Evolutionary conservation across 495 filamentous ascomycete species (phyloP).

Genomic region (Hypoxylon perforatum): DNA sequence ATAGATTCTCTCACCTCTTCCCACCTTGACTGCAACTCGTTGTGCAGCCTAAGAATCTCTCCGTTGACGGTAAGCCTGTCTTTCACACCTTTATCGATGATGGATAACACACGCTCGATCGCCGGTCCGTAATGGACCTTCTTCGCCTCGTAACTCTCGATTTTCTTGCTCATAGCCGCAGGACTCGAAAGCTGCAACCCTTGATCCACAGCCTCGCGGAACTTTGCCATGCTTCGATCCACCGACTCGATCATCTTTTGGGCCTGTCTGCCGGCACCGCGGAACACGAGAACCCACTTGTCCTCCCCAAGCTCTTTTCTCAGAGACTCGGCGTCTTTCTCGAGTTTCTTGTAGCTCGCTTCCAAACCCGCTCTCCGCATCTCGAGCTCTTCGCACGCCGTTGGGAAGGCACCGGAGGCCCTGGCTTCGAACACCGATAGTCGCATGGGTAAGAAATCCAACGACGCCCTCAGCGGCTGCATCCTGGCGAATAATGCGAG

Average conservation of each 20-base stretch:
- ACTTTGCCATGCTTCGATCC: constrained; percentile 81
- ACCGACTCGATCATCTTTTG: constrained; percentile 95
- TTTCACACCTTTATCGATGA: constrained; percentile 92
- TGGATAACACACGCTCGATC: constrained; percentile 86
- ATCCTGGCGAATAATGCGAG: constrained; percentile 91
- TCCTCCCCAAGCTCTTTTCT: constrained; percentile 92
- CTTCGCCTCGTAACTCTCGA: constrained; percentile 95
- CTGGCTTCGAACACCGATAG: constrained; percentile 83
- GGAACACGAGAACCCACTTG: constrained; percentile 93
- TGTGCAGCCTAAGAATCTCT: constrained; percentile 85
- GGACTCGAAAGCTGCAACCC: constrained; percentile 76
- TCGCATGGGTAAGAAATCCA: constrained; percentile 98
- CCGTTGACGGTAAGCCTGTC: constrained; percentile 94
- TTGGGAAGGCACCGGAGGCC: constrained; percentile 81
- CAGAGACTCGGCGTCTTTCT: constrained; percentile 86
- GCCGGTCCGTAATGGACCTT: constrained; percentile 95
- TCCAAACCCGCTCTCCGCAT: constrained; percentile 76
- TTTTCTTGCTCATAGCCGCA: constrained; percentile 74
- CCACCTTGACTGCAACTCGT: constrained; percentile 83
- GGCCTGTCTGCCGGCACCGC: constrained; percentile 90
- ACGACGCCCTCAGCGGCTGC: constrained; percentile 90
- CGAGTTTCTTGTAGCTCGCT: constrained; percentile 80
- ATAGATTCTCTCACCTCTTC: constrained; percentile 79
- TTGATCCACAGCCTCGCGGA: constrained; percentile 82
- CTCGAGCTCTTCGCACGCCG: constrained; percentile 88